phyloP scores from a whole-genome alignment of 371 early-diverging fungal genomes.

The Rhizopus delemar region DNA sequence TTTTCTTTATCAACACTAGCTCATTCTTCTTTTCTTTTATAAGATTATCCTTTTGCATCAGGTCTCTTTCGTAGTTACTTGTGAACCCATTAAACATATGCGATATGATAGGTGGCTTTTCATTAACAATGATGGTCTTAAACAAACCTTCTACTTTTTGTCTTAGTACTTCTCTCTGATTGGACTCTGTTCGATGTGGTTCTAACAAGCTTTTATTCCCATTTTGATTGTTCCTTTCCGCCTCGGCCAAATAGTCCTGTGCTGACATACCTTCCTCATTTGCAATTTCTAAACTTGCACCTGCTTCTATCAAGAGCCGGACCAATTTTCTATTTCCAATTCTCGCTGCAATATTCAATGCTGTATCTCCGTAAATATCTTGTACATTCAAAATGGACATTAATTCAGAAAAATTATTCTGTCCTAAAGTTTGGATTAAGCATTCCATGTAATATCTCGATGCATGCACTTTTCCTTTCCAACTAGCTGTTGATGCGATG shows the following conservation, averaged over 20 bases:
- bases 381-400: conserved; percentile 73
- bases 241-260: conserved; percentile 58
- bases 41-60: conserved; percentile 31
- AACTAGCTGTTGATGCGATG: conserved; percentile 71
- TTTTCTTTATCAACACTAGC: conserved; percentile 31
- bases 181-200: conserved; percentile 27
- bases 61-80: conserved; percentile 35
- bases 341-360: conserved; percentile 84
- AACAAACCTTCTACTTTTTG: conserved; percentile 20
- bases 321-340: conserved; percentile 76
- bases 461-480: conserved; percentile 71
- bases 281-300: conserved; percentile 74
- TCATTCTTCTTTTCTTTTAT: conserved; percentile 35
- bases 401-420: conserved; percentile 49
- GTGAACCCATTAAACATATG: conserved; percentile 35
- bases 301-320: conserved; percentile 74
- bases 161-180: conserved; percentile 21
- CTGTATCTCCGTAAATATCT: conserved; percentile 88
- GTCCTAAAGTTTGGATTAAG: conserved; percentile 57
- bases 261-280: conserved; percentile 78
- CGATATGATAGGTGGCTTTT: conserved; percentile 20
- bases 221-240: conserved; percentile 21
- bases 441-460: conserved; percentile 85
- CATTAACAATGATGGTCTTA: conserved; percentile 17
- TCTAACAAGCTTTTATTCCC: conserved; percentile 17